phyloP scores from a whole-genome alignment of 2,329 filamentous ascomycete genomes.

The Diaporthe humulicola region DNA sequence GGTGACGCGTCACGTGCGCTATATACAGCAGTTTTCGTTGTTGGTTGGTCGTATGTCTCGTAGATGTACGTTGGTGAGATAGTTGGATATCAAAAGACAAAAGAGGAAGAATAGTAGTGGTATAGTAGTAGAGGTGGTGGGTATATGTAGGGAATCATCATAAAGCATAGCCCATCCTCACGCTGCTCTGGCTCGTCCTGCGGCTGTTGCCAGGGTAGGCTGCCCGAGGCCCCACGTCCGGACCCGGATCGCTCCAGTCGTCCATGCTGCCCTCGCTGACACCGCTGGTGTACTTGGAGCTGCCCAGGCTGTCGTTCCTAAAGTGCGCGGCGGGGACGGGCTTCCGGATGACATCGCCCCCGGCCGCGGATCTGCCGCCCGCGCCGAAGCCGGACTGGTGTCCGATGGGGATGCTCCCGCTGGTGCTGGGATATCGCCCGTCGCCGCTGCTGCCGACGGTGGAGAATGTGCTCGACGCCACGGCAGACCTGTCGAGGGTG shows the following conservation, averaged over 20 bases:
- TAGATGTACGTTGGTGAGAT: conserved; percentile 2
- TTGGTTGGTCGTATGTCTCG: conserved; percentile 24
- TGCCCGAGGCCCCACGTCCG: conserved; percentile 62
- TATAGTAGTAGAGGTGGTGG: neutral
- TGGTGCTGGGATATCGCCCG: conserved; percentile 23
- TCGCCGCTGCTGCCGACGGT: conserved; percentile 42
- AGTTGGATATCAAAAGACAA: conserved; percentile 13
- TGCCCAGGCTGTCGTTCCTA: conserved; percentile 53
- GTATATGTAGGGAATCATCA: conserved; percentile 26
- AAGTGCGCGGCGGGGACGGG: conserved; percentile 50
- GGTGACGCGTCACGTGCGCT: conserved; percentile 4
- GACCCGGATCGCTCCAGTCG: conserved; percentile 67
- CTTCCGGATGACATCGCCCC: conserved; percentile 40
- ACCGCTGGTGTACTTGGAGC: conserved; percentile 65
- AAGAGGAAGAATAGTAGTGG: conserved; percentile 7
- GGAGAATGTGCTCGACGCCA: conserved; percentile 48
- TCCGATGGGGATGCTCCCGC: conserved; percentile 17
- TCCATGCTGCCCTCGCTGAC: conserved; percentile 52
- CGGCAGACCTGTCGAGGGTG: conserved; percentile 44
- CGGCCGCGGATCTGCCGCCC: conserved; percentile 39
- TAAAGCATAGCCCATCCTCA: conserved; percentile 34
- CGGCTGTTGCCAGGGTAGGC: neutral
- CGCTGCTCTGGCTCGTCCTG: conserved; percentile 26
- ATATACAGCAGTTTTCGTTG: conserved; percentile 24
- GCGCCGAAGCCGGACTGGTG: conserved; percentile 42